Evolutionary conservation across 2,329 filamentous ascomycete species (phyloP).

Genomic region (Talaromyces sp.): DNA sequence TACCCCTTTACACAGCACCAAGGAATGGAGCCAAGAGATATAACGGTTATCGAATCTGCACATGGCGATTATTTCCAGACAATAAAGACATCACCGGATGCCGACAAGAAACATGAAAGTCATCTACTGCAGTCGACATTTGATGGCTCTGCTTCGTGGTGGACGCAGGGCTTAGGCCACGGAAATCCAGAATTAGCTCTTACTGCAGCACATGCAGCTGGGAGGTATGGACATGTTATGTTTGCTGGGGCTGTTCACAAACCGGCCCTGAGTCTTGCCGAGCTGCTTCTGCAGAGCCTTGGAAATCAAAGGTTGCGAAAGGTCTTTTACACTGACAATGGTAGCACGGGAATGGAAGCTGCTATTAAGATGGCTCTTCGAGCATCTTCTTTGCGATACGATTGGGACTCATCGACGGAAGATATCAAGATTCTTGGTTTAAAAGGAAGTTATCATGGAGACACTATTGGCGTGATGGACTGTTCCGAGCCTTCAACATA

Average conservation of each 20-base stretch:
- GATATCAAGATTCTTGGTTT: conserved; percentile 67
- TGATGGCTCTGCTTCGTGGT: conserved; percentile 85
- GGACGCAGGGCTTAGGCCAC: conserved; percentile 84
- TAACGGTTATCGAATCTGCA: conserved; percentile 75
- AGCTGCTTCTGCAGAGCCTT: conserved; percentile 58
- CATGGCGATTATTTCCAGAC: conserved; percentile 76
- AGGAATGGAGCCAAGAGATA: conserved; percentile 57
- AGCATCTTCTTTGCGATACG: conserved; percentile 64
- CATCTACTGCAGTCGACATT: conserved; percentile 62
- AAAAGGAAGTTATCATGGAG: conserved; percentile 79
- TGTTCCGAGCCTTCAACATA: conserved; percentile 72
- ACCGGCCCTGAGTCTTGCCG: conserved; percentile 67
- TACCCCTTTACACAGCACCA: conserved; percentile 84
- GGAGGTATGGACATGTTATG: conserved; percentile 84
- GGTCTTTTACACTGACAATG: conserved; percentile 80
- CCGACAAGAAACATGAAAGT: conserved; percentile 19
- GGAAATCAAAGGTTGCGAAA: conserved; percentile 63
- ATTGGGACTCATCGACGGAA: conserved; percentile 57
- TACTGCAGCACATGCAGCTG: conserved; percentile 74
- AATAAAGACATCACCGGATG: conserved; percentile 30
- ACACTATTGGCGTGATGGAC: conserved; percentile 87
- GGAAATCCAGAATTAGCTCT: conserved; percentile 69
- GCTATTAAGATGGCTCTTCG: conserved; percentile 81
- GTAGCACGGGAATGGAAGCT: conserved; percentile 79
- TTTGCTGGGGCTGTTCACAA: conserved; percentile 77